phyloP scores from a whole-genome alignment of 306 rosid species.

The Cicer pinnatifidum region DNA sequence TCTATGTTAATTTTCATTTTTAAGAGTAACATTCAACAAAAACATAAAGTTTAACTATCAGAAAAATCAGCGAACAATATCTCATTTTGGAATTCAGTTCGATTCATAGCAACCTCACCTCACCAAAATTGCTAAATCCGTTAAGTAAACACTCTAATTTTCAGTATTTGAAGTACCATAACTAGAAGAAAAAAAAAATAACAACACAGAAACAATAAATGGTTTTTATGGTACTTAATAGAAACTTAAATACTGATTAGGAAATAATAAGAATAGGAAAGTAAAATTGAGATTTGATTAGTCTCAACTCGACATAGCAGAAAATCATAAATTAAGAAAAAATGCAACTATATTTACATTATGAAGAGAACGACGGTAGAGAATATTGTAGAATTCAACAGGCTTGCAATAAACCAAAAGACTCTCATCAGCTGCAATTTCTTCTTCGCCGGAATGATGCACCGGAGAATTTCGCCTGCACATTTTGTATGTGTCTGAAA shows the following conservation, averaged over 20 bases:
- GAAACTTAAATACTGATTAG: background rate
- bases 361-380: constrained; percentile 74
- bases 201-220: background rate
- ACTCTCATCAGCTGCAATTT: constrained; percentile 77
- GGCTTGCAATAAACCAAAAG: constrained; percentile 93
- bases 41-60: background rate
- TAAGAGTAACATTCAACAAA: constrained; percentile 15
- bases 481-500: constrained; percentile 52
- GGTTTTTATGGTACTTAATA: background rate
- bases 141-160: background rate
- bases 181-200: background rate
- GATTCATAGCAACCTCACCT: constrained; percentile 25
- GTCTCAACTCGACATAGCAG: background rate
- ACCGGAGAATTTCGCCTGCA: constrained; percentile 74
- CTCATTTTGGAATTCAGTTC: background rate
- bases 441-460: constrained; percentile 70
- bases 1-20: constrained; percentile 4
- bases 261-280: background rate
- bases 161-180: constrained; percentile 12
- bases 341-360: constrained; percentile 56
- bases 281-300: constrained; percentile 3
- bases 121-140: background rate
- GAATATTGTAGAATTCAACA: constrained; percentile 92
- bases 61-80: background rate
- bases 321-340: constrained; percentile 16